Base-by-base conservation (phyloP, 2,329 filamentous ascomycete species). In the Didymosphaeria variabile region DNA sequence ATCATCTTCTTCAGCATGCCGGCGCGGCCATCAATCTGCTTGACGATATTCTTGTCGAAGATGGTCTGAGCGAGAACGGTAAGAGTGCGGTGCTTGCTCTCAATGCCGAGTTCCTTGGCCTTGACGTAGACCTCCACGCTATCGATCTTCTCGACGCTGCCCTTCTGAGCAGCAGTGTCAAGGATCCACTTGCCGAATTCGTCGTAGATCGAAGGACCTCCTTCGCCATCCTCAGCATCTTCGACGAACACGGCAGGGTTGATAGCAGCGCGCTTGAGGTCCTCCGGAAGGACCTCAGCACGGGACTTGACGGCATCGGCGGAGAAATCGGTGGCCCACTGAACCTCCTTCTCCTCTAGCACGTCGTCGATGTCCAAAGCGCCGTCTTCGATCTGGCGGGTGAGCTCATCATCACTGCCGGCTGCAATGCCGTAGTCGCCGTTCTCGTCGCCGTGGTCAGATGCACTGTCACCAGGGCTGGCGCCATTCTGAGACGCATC, bases 251-350 rank as follows among this genome's bases (percentile, higher is more conserved):
- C 89, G 76, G 93, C 91, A 77, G 92, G 90, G 87, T 97, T 97
- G 78, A 99, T 55, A n/a, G 53, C 89, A 77, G 93, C 91, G 77
- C 92, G 90, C 87, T 97, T 97, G 77, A 99, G 90, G 77, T 98
- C 95, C 69, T 90, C 90, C n/a, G 95, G 93, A 55, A 99, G 91
- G 68, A 93, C 90, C 80, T 94, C 91, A 78, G 94, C 92, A 80
- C 95, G 95, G 72, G 94, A 94, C 83, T 91, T 94, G 84, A 98
- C 91, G 68, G 95, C 95, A 79, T 93, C 93, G 79, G 94, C 93
- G 67, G 94, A 97, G 84, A 96, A 95, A 79, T 99, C 95, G 62
- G 98, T 92, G 64, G 94, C 92, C 95, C 95, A 99, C 69, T 97
- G 88, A 65, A 97, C 90, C 68, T 97, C 92, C 80, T 94, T 92